phyloP scores from a whole-genome alignment of 805 yeast genomes.

The Wickerhamiella kurtzmanii region DNA sequence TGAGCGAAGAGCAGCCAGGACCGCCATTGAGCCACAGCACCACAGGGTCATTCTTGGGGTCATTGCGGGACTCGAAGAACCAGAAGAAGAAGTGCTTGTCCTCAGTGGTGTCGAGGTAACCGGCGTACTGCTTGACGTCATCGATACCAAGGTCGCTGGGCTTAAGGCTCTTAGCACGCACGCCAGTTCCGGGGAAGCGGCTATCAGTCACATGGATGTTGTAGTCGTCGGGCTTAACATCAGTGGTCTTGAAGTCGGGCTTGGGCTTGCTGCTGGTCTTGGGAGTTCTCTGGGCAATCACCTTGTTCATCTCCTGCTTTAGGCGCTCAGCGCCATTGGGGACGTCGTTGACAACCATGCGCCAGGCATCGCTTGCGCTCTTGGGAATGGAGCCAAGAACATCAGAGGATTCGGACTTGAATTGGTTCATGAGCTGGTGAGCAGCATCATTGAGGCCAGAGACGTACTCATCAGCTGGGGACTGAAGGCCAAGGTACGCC shows the following conservation, averaged over 20 bases:
- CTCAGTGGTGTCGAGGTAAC: constrained; percentile 69
- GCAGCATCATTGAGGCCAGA: constrained; percentile 6
- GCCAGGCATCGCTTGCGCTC: constrained; percentile 23
- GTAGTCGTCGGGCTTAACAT: constrained; percentile 4
- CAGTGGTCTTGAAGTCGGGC: constrained; percentile 4
- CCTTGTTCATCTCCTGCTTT: constrained; percentile 14
- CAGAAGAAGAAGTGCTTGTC: constrained; percentile 78
- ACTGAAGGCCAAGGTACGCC: constrained; percentile 6
- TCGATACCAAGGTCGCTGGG: constrained; percentile 69
- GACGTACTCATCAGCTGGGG: constrained; percentile 13
- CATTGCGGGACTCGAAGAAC: constrained; percentile 81
- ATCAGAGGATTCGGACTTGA: constrained; percentile 12
- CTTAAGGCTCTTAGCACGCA: constrained; percentile 46
- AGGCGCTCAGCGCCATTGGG: constrained; percentile 21
- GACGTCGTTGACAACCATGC: constrained; percentile 20
- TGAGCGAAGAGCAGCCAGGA: constrained; percentile 84
- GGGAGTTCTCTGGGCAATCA: constrained; percentile 8
- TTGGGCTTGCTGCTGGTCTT: constrained; percentile 4
- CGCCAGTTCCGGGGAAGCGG: constrained; percentile 23
- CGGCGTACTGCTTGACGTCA: constrained; percentile 67
- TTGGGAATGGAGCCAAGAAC: constrained; percentile 19
- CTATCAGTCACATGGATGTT: constrained; percentile 10
- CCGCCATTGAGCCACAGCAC: constrained; percentile 89
- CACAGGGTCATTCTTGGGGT: constrained; percentile 74
- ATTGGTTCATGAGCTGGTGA: constrained; percentile 20